Conservation (phyloP, 2,329 filamentous ascomycete species). For the Stagonosporopsis tanaceti region DNA sequence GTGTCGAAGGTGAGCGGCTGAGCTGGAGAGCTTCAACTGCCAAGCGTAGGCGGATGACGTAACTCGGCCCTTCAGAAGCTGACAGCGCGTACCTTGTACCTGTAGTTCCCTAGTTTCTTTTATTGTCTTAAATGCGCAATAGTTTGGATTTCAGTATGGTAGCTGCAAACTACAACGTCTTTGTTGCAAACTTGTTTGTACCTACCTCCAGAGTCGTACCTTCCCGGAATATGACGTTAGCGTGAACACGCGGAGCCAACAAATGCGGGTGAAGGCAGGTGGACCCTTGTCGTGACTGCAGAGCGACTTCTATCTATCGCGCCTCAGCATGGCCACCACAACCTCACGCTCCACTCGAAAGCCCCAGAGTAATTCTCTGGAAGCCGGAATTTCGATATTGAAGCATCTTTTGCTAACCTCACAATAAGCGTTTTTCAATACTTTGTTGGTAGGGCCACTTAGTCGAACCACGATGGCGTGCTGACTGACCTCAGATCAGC, state of each 20-base stretch:
- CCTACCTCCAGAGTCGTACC: constrained; percentile 4
- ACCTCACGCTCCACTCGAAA: not conserved
- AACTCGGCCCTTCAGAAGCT: constrained; percentile 22
- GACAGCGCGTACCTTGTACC: constrained; percentile 4
- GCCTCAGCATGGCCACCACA: constrained; percentile 5
- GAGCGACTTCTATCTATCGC: constrained; percentile 16
- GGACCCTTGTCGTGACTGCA: constrained; percentile 9
- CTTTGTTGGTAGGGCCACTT: not conserved
- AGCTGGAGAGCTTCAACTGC: constrained; percentile 25
- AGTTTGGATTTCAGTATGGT: not conserved
- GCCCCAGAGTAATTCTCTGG: not conserved
- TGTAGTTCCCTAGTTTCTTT: not conserved
- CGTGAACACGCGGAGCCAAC: constrained; percentile 12
- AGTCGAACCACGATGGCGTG: not conserved
- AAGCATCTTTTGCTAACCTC: not conserved
- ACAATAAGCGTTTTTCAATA: not conserved
- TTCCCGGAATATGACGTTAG: constrained; percentile 19
- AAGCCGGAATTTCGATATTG: not conserved
- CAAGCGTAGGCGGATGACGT: constrained; percentile 37
- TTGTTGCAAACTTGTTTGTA: constrained; percentile 1
- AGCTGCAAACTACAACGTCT: not conserved
- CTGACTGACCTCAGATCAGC: not conserved
- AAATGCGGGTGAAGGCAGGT: constrained; percentile 11
- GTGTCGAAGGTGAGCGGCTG: constrained; percentile 29
- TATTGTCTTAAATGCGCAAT: not conserved